Conservation (phyloP, 495 filamentous ascomycete species). For the Aspergillus bertholletiae region DNA sequence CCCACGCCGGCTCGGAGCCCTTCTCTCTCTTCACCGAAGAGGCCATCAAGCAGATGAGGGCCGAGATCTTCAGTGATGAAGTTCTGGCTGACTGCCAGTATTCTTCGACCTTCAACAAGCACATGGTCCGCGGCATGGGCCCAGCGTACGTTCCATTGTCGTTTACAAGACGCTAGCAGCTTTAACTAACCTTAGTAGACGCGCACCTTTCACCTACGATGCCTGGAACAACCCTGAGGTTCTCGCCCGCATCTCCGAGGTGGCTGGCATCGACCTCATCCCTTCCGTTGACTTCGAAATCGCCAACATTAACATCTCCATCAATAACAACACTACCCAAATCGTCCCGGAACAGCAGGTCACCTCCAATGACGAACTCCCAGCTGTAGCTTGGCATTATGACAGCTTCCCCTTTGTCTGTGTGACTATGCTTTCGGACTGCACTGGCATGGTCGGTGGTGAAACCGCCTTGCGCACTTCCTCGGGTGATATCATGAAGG, state of each 20-base stretch:
- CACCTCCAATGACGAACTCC: slow-evolving; percentile 29
- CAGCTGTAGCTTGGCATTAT: slow-evolving; percentile 66
- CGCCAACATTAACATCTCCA: slow-evolving; percentile 66
- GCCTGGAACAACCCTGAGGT: slow-evolving; percentile 65
- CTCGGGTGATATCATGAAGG: slow-evolving; percentile 59
- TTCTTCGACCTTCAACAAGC: slow-evolving; percentile 56
- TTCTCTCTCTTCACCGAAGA: slow-evolving; percentile 65
- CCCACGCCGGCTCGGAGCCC: slow-evolving; percentile 64
- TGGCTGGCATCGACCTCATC: slow-evolving; percentile 67
- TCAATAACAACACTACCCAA: slow-evolving; percentile 48
- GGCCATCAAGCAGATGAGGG: slow-evolving; percentile 60
- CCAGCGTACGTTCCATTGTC: slow-evolving; percentile 53
- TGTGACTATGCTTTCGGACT: slow-evolving; percentile 73
- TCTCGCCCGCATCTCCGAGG: slow-evolving; percentile 57
- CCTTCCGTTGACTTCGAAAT: slow-evolving; percentile 69
- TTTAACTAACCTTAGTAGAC: slow-evolving; percentile 34
- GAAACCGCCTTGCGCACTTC: slow-evolving; percentile 64
- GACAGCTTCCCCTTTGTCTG: slow-evolving; percentile 81
- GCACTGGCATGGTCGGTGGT: slow-evolving; percentile 65
- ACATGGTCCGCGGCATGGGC: slow-evolving; percentile 62
- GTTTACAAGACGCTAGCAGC: too few relatives aligned
- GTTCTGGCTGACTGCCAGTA: slow-evolving; percentile 62
- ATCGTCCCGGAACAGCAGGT: slow-evolving; percentile 29
- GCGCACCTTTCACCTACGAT: slow-evolving; percentile 63
- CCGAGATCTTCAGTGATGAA: slow-evolving; percentile 57